Evolutionary conservation across 768 basidiomycete species (phyloP), one percentile per base, ranked within the genome.

Genomic region (Gautieria morchelliformis): DNA sequence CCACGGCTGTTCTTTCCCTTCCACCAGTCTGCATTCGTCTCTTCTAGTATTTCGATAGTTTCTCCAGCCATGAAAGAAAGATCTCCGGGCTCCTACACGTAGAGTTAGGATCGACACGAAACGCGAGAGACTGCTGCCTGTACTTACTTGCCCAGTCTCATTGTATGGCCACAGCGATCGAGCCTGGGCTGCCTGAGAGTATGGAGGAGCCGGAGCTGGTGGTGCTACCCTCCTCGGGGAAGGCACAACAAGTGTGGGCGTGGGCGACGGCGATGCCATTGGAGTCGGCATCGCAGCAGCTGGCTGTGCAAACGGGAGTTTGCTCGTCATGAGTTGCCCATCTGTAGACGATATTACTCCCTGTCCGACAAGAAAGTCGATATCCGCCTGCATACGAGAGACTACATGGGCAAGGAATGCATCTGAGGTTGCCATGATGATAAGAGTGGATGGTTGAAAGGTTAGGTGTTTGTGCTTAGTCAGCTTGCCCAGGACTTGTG

Each of bases 11-110:
- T 52, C 59, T 69, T 75, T 27, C 92, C 91, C 8, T 78, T 80
- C 90, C 89, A 95, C 92, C 92, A 93, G 67, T 93, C 92, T 3
- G 74, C 74, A 58, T 93, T 91, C 46, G 82, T 86, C 66, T 93
- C 88, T 58, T 85, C 80, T 42, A 88, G 67, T 58, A 95, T 77
- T 58, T 89, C 87, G 58, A 95, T 79, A 46, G 82, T 73, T 64
- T 93, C 92, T 4, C 89, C 92, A 0, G 78, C 68, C 27, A 72
- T 67, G 75, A 95, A 93, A 1, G 83, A 79, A 8, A 95, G 75
- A 66, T 95, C 92, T n/a, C 85, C 81, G 12, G 78, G 73, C 63
- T 90, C 87, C 87, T 92, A 65, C 35, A 10, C 14, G 10, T 14
- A 30, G 39, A 9, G 53, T 41, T 41, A 39, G 32, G 56, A 27